Evolutionary conservation across 345 rosid species (phyloP).

Genomic region (Lumnitzera littorea): DNA sequence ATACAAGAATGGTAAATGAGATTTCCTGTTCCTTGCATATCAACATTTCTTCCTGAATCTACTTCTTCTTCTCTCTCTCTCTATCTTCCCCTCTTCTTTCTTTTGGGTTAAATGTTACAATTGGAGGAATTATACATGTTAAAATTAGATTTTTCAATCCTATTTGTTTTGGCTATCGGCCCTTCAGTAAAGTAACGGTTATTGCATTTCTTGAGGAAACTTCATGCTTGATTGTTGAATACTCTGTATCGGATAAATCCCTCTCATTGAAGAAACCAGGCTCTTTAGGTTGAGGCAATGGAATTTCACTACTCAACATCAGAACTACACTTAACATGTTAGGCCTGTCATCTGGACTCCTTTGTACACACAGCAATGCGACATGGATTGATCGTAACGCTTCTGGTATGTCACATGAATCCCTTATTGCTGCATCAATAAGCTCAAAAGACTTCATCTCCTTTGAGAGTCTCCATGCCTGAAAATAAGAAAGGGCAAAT

Average conservation of each 20-base stretch:
- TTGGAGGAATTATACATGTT: background rate
- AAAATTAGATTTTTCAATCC: background rate
- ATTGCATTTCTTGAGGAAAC: constrained; percentile 10
- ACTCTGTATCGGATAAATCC: constrained; percentile 11
- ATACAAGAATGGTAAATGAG: too few relatives aligned
- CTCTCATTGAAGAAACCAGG: constrained; percentile 25
- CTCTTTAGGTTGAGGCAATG: constrained; percentile 20
- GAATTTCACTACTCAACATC: constrained; percentile 19
- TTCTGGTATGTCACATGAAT: constrained; percentile 5
- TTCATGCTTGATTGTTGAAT: constrained; percentile 4
- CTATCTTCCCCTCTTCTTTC: too few relatives aligned
- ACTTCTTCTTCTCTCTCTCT: too few relatives aligned
- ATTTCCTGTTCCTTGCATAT: too few relatives aligned
- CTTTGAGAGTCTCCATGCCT: constrained; percentile 25
- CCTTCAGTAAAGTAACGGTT: constrained; percentile 12
- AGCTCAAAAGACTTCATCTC: constrained; percentile 16
- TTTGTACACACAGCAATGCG: constrained; percentile 21
- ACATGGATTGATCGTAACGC: constrained; percentile 16
- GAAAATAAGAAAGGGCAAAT: background rate
- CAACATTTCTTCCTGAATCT: too few relatives aligned
- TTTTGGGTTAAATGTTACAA: too few relatives aligned
- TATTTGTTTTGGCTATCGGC: constrained; percentile 2
- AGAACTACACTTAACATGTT: constrained; percentile 20
- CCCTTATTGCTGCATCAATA: constrained; percentile 8
- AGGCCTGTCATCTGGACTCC: constrained; percentile 23